Conservation (phyloP, 805 yeast species). For the Saturnispora diversa region DNA sequence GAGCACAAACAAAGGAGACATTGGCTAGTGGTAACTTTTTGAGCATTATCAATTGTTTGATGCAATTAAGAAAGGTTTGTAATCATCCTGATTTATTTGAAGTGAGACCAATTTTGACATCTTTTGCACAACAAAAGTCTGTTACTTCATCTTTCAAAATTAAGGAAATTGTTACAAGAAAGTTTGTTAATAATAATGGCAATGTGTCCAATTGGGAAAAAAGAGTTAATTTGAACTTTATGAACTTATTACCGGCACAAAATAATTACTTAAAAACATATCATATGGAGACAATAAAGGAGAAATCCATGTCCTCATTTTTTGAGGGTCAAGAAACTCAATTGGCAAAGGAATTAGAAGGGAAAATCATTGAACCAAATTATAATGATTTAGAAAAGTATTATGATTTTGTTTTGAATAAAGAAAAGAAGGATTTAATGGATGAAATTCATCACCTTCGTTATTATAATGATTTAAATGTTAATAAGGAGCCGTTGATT, state of each 20-base stretch:
- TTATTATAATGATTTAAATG: conserved; percentile 59
- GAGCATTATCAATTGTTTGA: conserved; percentile 91
- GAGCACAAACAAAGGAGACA: conserved; percentile 93
- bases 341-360: conserved; percentile 32
- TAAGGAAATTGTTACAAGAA: conserved; percentile 35
- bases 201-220: neutral
- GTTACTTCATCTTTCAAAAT: conserved; percentile 44
- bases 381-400: conserved; percentile 44
- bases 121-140: conserved; percentile 66
- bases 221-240: conserved; percentile 40
- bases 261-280: conserved; percentile 17
- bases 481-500: conserved; percentile 57
- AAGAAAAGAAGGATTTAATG: conserved; percentile 44
- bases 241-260: conserved; percentile 48
- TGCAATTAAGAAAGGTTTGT: conserved; percentile 96
- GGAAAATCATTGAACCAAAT: conserved; percentile 24
- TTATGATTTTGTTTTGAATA: conserved; percentile 47
- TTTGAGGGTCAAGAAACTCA: conserved; percentile 38
- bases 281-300: conserved; percentile 36
- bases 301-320: conserved; percentile 40
- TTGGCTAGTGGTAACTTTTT: conserved; percentile 89
- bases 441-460: conserved; percentile 47
- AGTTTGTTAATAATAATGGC: conserved; percentile 17
- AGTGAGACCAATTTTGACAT: conserved; percentile 88
- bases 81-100: conserved; percentile 89